These are phyloP conservation scores for Dictyophora rubrovolvata DNA, from an alignment of 768 basidiomycete species.

Conservation along the genomic window DNA sequence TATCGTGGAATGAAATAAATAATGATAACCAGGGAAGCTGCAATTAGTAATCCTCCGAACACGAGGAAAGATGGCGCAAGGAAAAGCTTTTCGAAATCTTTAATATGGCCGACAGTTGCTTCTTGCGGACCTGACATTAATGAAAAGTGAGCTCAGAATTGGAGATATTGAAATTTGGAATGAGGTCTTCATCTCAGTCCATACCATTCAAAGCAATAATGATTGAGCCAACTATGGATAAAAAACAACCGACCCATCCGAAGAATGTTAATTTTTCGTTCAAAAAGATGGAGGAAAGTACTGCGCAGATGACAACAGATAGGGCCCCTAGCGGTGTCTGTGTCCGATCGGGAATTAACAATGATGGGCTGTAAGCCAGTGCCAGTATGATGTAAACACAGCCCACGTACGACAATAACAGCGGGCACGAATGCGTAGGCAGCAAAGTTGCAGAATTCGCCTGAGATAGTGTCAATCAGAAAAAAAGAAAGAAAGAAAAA, in stretches of 20 bases:
- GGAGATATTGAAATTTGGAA: neutral
- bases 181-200: neutral
- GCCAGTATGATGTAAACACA: neutral
- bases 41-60: slow-evolving; percentile 23
- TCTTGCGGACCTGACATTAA: slow-evolving; percentile 15
- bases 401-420: slow-evolving; percentile 27
- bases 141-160: neutral
- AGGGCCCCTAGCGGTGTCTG: slow-evolving; percentile 37
- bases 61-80: slow-evolving; percentile 30
- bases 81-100: slow-evolving; percentile 29
- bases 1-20: slow-evolving; percentile 26
- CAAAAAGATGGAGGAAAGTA: slow-evolving; percentile 36
- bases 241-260: slow-evolving; percentile 35
- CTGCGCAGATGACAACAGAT: slow-evolving; percentile 37
- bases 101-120: slow-evolving; percentile 16
- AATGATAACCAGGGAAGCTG: slow-evolving; percentile 16
- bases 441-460: slow-evolving; percentile 13
- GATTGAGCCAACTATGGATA: slow-evolving; percentile 22
- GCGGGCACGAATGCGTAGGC: slow-evolving; percentile 20
- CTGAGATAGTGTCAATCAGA: neutral
- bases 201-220: slow-evolving; percentile 32
- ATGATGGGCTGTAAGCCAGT: neutral
- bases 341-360: slow-evolving; percentile 12
- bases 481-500: neutral
- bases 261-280: slow-evolving; percentile 38